A percentile compares a stretch with the other conserved stretches of the same genome.
phyloP scores from a whole-genome alignment of 345 rosid genomes.

The Eucalyptus curtisii region DNA sequence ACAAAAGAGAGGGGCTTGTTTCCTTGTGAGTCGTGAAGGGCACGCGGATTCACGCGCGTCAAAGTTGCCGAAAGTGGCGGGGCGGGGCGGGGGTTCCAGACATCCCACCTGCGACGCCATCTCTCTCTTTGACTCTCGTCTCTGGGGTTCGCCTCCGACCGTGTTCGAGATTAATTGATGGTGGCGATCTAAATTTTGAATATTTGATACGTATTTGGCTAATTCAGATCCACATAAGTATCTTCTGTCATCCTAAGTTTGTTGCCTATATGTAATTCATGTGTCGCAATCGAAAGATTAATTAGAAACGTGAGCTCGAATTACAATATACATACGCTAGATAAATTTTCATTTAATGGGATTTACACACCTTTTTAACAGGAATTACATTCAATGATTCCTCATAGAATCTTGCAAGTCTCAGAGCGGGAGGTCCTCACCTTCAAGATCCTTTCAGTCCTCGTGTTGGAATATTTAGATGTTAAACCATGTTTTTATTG shows the following conservation, averaged over 20 bases:
- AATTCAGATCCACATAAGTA: background rate
- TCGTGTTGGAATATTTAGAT: background rate
- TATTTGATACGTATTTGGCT: background rate
- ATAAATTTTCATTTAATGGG: background rate
- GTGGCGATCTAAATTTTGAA: background rate
- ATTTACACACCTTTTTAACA: rapidly evolving
- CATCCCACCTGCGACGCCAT: background rate
- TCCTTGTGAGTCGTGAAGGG: slow-evolving; percentile 15
- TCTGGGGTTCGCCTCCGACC: background rate
- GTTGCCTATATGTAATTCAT: background rate
- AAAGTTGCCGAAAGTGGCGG: background rate
- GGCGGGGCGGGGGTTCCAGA: slow-evolving; percentile 11
- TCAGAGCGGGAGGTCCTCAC: background rate
- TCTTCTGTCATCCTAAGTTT: background rate
- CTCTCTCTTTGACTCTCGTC: background rate
- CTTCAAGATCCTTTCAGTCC: background rate
- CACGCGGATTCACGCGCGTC: slow-evolving; percentile 15
- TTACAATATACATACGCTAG: background rate
- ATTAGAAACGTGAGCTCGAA: background rate
- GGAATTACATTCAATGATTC: background rate
- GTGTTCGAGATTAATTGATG: background rate
- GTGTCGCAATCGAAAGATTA: background rate
- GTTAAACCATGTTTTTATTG: background rate
- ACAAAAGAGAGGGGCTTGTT: slow-evolving; percentile 30
- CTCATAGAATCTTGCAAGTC: background rate